Percentiles rank a stretch among this genome's conserved stretches.
phyloP scores from a whole-genome alignment of 164 flowering plant species.

The Magnolia kwangsiensis region DNA sequence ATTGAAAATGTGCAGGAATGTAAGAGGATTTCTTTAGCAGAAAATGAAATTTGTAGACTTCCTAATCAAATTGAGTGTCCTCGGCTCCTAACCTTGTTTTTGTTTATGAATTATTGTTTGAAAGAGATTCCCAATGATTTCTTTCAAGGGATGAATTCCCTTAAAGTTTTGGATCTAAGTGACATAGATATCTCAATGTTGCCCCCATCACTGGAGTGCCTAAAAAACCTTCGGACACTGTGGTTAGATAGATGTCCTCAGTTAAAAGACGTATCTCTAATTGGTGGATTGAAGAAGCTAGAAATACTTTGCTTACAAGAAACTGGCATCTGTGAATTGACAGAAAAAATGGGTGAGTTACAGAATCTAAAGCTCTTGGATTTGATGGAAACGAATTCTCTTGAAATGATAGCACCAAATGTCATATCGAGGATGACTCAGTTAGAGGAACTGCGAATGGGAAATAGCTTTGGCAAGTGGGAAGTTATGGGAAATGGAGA shows the following conservation, averaged over 20 bases:
- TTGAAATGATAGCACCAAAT: background rate
- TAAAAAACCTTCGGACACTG: constrained; percentile 11
- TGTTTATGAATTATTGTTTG: background rate
- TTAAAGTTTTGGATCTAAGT: constrained; percentile 9
- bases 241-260: background rate
- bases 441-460: constrained; percentile 3
- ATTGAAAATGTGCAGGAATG: background rate
- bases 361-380: constrained; percentile 2
- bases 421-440: constrained; percentile 2
- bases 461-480: background rate
- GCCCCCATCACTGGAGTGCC: constrained; percentile 6
- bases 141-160: constrained; percentile 14
- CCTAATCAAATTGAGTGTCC: constrained; percentile 6
- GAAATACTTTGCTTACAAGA: background rate
- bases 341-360: background rate
- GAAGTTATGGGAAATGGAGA: background rate
- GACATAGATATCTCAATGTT: background rate
- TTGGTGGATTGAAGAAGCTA: background rate
- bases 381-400: background rate
- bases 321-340: background rate
- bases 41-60: background rate
- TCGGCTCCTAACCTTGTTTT: constrained; percentile 3
- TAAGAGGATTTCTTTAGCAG: constrained; percentile 1
- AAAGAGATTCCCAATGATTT: background rate
- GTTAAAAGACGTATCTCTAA: background rate